Evolutionary conservation across 306 rosid genomes (phyloP), one percentile per base, ranked within the genome.

Genomic region (Sophora flavescens): DNA sequence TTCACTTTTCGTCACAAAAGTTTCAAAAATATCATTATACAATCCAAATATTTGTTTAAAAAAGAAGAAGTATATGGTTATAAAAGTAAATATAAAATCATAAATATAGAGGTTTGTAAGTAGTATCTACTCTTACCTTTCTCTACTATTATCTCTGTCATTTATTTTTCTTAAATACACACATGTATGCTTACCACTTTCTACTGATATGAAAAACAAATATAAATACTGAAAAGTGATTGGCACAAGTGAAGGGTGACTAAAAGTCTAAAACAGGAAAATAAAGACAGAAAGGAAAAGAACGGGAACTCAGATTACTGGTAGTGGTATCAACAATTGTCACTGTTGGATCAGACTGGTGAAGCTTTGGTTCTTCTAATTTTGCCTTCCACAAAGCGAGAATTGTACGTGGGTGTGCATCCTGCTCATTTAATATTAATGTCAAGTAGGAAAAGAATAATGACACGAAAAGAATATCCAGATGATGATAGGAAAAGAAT

Each of bases 271-370:
- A 57, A 59, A 65, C 30, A 5, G 36, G 56, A 65, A 78, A 48
- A 63, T 47, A 35, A 63, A 26, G 52, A 56, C 59, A 50, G 13
- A 62, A 6, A 70, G 11, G 59, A 57, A 79, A 51, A 68, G 38
- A 66, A 42, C 36, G 47, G 53, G 50, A 17, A 6, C 38, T 64
- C 8, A 44, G 70, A 84, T 84, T 89, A 96, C 97, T 91, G 60
- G 88, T 8, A 54, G 83, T 5, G 50, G 15, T 72, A 42, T 89
- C 91, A 57, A 75, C 84, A 58, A 96, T 87, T 68, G 83, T 38
- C 86, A 96, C 91, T 15, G 96, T 88, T 3, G 91, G 93, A 80
- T 96, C 99, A 82, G 99, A 80, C 62, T 77, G 97, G 80, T 63
- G 91, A 48, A 82, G 81, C 85, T 89, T 96, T 58, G 93, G 87